Evolutionary conservation across 768 basidiomycete genomes (phyloP), one percentile per base, ranked within the genome.

Genomic region (Fomitopsis serialis): DNA sequence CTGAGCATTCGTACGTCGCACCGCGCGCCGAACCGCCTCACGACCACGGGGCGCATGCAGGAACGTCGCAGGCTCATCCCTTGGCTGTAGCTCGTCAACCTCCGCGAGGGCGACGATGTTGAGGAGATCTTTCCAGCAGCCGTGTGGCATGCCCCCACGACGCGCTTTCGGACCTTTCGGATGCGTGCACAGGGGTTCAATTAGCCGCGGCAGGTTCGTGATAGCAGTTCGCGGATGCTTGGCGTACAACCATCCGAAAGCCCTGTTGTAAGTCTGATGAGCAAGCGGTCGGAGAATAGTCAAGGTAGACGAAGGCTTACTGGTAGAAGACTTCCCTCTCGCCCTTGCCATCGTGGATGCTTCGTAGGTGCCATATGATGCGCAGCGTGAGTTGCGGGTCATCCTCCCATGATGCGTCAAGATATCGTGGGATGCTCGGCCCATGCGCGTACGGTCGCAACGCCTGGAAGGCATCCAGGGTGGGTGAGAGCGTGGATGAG

Each of bases 41-140:
- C 27, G 46, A 22, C 29, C 32, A 35, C 29, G 54, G 45, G 47
- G 54, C 19, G 22, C 19, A 54, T 68, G 66, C 23, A 66, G 54
- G 54, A 70, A 70, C 12, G 53, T 61, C 6, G 63, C 55, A 9
- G 53, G 53, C 0, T 49, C 51, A 46, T 42, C 4, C 7, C 57
- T 32, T 11, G 57, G 37, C 27, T 36, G 50, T 21, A 88, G 74
- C 54, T 87, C 71, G 53, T 75, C 78, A 15, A 74, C 64, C 1
- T 80, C 73, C 11, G 81, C 82, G 25, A 89, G 73, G 3, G 79
- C 74, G 4, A 89, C 71, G 46, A 89, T 81, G 48, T 87, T 84
- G 49, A 87, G 75, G 21, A 88, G 72, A 58, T 89, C 87, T 62
- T 90, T 88, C 82, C 84, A 89, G 60, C 83, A 87, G 0, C 87